Conservation (phyloP, 2,329 filamentous ascomycete species). For the Fusarium sp. region DNA sequence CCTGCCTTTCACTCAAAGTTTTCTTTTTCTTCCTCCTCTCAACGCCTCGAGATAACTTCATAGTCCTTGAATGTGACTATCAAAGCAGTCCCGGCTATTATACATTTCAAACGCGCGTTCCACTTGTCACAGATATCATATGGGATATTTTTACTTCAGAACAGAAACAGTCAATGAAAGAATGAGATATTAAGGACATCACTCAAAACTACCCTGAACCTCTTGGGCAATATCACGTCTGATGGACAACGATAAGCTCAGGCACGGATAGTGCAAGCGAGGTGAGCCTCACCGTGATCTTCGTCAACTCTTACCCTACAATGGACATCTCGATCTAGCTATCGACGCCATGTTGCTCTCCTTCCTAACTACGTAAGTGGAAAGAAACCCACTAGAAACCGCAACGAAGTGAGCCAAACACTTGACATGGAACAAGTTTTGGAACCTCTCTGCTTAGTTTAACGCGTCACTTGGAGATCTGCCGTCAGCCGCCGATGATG, state of each 20-base stretch:
- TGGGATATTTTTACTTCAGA: neutral
- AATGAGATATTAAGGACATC: neutral
- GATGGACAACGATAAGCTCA: neutral
- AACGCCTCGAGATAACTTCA: neutral
- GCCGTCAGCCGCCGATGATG: neutral
- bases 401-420: neutral
- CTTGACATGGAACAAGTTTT: neutral
- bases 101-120: neutral
- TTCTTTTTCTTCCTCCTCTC: neutral
- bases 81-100: rapidly evolving
- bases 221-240: neutral
- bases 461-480: neutral
- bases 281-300: neutral
- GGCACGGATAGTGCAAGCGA: neutral
- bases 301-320: constrained; percentile 4
- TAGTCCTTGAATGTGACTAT: rapidly evolving
- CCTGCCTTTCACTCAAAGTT: neutral
- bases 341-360: neutral
- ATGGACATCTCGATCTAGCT: neutral
- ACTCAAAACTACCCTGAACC: neutral
- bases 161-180: neutral
- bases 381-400: constrained; percentile 10
- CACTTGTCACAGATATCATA: neutral
- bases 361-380: constrained; percentile 13
- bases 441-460: neutral